Evolutionary conservation across 1,284 basidiomycete genomes (phyloP).

Genomic region (Pseudozyma thailandica): DNA sequence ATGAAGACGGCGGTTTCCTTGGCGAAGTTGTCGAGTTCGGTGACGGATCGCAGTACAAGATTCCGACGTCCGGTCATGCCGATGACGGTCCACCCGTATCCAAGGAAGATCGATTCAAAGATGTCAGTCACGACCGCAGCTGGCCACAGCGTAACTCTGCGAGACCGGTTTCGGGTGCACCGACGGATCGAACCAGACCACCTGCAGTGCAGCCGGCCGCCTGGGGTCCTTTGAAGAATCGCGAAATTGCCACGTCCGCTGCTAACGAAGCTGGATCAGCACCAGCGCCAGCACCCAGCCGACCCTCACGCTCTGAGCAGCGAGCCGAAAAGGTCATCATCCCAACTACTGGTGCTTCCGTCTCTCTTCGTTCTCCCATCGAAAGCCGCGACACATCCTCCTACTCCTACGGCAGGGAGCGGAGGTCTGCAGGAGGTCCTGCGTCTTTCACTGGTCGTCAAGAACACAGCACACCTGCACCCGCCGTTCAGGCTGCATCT

Average conservation of each 20-base stretch:
- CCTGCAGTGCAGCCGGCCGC: slow-evolving; percentile 15
- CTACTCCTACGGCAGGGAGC: slow-evolving; percentile 37
- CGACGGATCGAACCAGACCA: slow-evolving; percentile 22
- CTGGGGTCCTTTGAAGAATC: slow-evolving; percentile 33
- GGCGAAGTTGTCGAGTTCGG: slow-evolving; percentile 67
- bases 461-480: slow-evolving; percentile 13
- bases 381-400: slow-evolving; percentile 29
- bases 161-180: slow-evolving; percentile 2
- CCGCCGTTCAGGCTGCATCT: slow-evolving; percentile 21
- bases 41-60: slow-evolving; percentile 66
- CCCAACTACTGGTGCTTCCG: slow-evolving; percentile 42
- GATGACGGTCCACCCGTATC: slow-evolving; percentile 41
- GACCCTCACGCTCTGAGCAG: slow-evolving; percentile 34
- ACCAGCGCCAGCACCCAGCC: slow-evolving; percentile 5
- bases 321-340: slow-evolving; percentile 50
- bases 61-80: slow-evolving; percentile 41
- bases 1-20: slow-evolving; percentile 60
- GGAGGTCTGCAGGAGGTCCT: slow-evolving; percentile 19
- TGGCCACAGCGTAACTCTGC: slow-evolving; percentile 48
- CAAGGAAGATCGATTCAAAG: slow-evolving; percentile 64
- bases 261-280: slow-evolving; percentile 9
- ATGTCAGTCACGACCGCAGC: slow-evolving; percentile 61
- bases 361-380: slow-evolving; percentile 45
- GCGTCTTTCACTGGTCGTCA: slow-evolving; percentile 24
- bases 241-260: slow-evolving; percentile 19